Base-by-base conservation (phyloP, 164 flowering plant genomes). In the Annona cherimola region DNA sequence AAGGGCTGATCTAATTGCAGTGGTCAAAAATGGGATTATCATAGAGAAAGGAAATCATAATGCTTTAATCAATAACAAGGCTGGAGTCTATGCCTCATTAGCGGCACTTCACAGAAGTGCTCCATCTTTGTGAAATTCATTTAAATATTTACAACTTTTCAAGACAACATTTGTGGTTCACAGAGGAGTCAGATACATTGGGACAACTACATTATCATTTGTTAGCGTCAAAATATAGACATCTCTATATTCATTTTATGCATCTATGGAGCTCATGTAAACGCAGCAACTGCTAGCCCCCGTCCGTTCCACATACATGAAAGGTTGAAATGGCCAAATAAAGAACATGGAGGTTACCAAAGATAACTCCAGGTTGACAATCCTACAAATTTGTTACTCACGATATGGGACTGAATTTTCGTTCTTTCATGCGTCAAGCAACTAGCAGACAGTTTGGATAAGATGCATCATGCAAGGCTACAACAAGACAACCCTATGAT, bases 21-120 rank as follows among this genome's bases (percentile, higher is more conserved):
- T 75, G 7, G 70, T 75, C 45, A 75, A 75, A 61, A 75, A 75
- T 65, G 77, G 77, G 45, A 63, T 76, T 8, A 76, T 76, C 12
- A 65, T 57, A 62, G 78, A 76, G 68, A 68, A 76, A 71, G 78
- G 78, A 63, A 76, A 76, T 54, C 75, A 71, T 76, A 72, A 76
- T 9, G 68, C 54, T 2, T 55, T 76, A 42, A 71, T 75, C 50
- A 75, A 70, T 19, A 60, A 59, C 7, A 40, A 59, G 40, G 70
- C 66, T 71, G 78, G 78, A 35, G 71, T 63, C 67, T 76, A 76
- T 62, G 75, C 78, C 4, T 76, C 78, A 14, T 66, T 76, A 4
- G 78, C 61, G 45, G 75, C 78, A 71, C 71, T 71, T 54, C 71
- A 76, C 71, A 73, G 67, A 71, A 61, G 67, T 68, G 43, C 74